Evolutionary conservation across 495 filamentous ascomycete genomes (phyloP).

Genomic region (Rostrohypoxylon terebratum): DNA sequence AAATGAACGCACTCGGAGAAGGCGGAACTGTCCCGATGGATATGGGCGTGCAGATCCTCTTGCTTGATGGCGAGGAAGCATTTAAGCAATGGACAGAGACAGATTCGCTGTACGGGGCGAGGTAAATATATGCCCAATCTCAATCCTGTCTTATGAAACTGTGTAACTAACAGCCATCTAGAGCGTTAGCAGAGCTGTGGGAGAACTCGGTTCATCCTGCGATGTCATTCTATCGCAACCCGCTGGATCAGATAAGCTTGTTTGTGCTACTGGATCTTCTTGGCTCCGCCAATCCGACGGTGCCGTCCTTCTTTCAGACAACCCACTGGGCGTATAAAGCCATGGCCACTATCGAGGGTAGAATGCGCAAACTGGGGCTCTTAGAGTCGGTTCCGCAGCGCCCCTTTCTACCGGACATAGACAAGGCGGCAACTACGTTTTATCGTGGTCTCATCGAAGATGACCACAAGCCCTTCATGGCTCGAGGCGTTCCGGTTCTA

Average conservation of each 20-base stretch:
- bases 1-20: slow-evolving; percentile 70
- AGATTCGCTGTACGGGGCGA: slow-evolving; percentile 89
- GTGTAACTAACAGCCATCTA: slow-evolving; percentile 45
- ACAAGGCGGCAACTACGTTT: slow-evolving; percentile 65
- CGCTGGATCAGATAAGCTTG: slow-evolving; percentile 80
- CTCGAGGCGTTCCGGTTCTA: slow-evolving; percentile 83
- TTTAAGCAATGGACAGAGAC: slow-evolving; percentile 79
- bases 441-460: slow-evolving; percentile 70
- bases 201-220: slow-evolving; percentile 72
- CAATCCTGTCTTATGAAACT: background rate
- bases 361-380: slow-evolving; percentile 67
- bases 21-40: slow-evolving; percentile 71
- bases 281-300: slow-evolving; percentile 72
- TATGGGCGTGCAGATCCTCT: slow-evolving; percentile 86
- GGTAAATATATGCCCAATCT: slow-evolving; percentile 54
- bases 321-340: slow-evolving; percentile 94
- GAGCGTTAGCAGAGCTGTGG: slow-evolving; percentile 80
- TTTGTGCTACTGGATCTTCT: slow-evolving; percentile 96
- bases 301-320: slow-evolving; percentile 84
- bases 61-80: slow-evolving; percentile 95
- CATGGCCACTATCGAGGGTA: slow-evolving; percentile 74
- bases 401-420: slow-evolving; percentile 62
- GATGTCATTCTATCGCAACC: slow-evolving; percentile 77
- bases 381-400: slow-evolving; percentile 51
- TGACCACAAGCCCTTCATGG: slow-evolving; percentile 91